phyloP scores from a whole-genome alignment of 768 basidiomycete genomes.

The Cytidiella melzeri region DNA sequence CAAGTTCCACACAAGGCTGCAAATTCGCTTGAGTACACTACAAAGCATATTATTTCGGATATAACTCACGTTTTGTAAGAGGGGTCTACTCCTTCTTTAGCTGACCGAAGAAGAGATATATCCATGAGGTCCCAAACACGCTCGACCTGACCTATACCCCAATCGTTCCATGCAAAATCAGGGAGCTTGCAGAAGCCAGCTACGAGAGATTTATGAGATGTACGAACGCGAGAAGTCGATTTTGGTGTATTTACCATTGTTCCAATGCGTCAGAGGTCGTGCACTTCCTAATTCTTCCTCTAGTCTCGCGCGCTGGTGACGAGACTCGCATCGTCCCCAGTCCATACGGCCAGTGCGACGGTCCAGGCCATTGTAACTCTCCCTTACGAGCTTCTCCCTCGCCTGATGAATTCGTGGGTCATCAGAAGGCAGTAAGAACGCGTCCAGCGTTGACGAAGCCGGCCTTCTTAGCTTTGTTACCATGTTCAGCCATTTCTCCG shows the following conservation, averaged over 20 bases:
- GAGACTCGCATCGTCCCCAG: constrained; percentile 89
- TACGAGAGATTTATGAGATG: constrained; percentile 19
- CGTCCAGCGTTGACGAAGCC: constrained; percentile 85
- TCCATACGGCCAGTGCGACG: constrained; percentile 72
- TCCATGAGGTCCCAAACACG: constrained; percentile 96
- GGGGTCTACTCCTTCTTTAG: constrained; percentile 75
- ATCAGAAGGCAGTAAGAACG: constrained; percentile 86
- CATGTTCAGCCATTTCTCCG: constrained; percentile 60
- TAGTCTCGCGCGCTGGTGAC: constrained; percentile 81
- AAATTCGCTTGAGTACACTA: too few species aligned
- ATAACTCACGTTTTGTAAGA: constrained; percentile 79
- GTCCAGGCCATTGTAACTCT: constrained; percentile 57
- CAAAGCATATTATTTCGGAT: too few species aligned
- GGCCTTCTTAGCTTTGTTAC: constrained; percentile 69
- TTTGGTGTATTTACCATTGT: constrained; percentile 55
- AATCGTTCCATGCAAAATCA: constrained; percentile 91
- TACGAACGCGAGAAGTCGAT: background rate
- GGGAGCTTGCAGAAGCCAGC: constrained; percentile 80
- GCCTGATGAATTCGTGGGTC: constrained; percentile 90
- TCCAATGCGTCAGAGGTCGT: constrained; percentile 88
- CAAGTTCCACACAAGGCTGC: constrained; percentile 88
- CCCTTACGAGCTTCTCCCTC: constrained; percentile 74
- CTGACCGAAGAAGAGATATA: constrained; percentile 78
- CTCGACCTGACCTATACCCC: constrained; percentile 90
- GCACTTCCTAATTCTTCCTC: constrained; percentile 80